Evolutionary conservation across 495 filamentous ascomycete species (phyloP).

Genomic region (Penicillium alfredii): DNA sequence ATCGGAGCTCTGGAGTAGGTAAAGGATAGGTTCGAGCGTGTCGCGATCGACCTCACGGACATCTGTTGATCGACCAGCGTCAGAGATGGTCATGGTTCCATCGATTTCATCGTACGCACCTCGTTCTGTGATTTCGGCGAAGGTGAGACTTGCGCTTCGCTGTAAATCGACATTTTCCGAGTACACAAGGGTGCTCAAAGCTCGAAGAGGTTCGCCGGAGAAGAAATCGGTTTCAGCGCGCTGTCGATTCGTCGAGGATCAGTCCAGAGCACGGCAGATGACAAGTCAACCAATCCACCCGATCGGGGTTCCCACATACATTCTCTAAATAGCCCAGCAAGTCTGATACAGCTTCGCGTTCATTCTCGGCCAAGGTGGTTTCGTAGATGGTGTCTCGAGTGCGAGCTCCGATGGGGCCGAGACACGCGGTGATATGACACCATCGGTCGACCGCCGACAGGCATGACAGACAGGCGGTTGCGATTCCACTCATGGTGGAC

Average conservation of each 20-base stretch:
- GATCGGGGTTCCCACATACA: constrained; percentile 46
- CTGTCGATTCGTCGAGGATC: too few relatives aligned
- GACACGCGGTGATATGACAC: constrained; percentile 44
- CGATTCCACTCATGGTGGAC: constrained; percentile 38
- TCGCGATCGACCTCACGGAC: constrained; percentile 92
- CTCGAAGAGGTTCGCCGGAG: constrained; percentile 89
- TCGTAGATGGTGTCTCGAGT: constrained; percentile 93
- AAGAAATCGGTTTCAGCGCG: constrained; percentile 97
- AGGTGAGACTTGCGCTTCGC: constrained; percentile 93
- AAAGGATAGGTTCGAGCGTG: constrained; percentile 92
- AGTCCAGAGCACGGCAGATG: constrained; percentile 5
- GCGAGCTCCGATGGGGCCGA: constrained; percentile 56
- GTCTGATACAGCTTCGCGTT: constrained; percentile 95
- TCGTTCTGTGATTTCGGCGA: constrained; percentile 97
- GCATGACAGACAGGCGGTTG: constrained; percentile 39
- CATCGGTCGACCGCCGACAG: constrained; percentile 41
- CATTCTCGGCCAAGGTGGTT: constrained; percentile 89
- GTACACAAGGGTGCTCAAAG: constrained; percentile 91
- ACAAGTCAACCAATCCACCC: neutral
- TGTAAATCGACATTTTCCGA: constrained; percentile 99
- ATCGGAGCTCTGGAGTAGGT: constrained; percentile 87
- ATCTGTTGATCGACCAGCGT: constrained; percentile 54
- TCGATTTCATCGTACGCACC: constrained; percentile 50
- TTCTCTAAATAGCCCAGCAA: constrained; percentile 93
- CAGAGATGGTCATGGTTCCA: neutral